Percentiles rank a stretch among this genome's conserved stretches.
Evolutionary conservation across 1,284 basidiomycete species (phyloP).

Genomic region (Mrakiaceae sp.): DNA sequence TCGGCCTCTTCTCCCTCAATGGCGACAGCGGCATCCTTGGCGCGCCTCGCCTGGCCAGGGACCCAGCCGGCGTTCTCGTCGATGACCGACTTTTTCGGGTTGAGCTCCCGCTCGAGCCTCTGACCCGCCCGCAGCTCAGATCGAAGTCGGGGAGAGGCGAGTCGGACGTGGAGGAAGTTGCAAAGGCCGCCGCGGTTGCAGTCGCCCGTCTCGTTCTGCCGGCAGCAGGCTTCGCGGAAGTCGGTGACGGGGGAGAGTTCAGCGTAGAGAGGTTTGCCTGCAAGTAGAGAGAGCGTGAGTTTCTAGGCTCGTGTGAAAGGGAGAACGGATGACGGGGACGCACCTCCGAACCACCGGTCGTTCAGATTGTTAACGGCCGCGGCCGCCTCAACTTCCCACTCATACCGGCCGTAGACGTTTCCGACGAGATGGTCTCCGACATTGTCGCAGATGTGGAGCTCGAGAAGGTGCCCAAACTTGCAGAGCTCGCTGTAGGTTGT

Average conservation of each 20-base stretch:
- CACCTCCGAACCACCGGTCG: conserved; percentile 94
- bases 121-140: conserved; percentile 12
- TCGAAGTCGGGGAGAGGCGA: background rate
- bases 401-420: conserved; percentile 96
- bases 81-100: background rate
- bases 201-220: conserved; percentile 95
- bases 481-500: conserved; percentile 52
- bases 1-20: too few species aligned
- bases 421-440: conserved; percentile 98
- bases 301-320: conserved; percentile 2
- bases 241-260: conserved; percentile 97
- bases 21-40: too few species aligned
- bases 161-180: conserved; percentile 82
- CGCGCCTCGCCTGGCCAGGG: background rate
- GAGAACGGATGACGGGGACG: conserved; percentile 27
- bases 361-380: conserved; percentile 86
- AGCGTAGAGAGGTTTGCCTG: conserved; percentile 91
- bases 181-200: conserved; percentile 90
- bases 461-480: conserved; percentile 89
- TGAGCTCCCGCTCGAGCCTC: conserved; percentile 14
- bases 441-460: conserved; percentile 98
- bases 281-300: conserved; percentile 15
- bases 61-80: conserved; percentile 16
- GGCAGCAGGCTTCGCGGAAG: conserved; percentile 96
- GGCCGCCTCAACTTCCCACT: conserved; percentile 97